Evolutionary conservation across 805 yeast species (phyloP).

Genomic region (Crinitomyces ghanaensis): DNA sequence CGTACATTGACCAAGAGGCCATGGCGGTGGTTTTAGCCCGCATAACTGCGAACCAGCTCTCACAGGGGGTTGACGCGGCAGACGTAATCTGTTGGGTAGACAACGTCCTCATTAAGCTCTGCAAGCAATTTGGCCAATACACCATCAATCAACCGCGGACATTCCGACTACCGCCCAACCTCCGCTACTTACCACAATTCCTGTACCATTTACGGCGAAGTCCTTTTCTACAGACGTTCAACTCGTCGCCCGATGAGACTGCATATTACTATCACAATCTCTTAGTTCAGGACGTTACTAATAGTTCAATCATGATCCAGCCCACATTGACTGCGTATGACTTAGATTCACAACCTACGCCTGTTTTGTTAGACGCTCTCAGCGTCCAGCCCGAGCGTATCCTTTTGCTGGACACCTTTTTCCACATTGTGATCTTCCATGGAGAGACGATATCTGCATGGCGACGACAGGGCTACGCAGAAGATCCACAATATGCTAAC

Average conservation of each 20-base stretch:
- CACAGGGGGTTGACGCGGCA: constrained; percentile 67
- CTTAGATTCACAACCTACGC: constrained; percentile 65
- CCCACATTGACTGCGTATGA: constrained; percentile 81
- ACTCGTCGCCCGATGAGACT: constrained; percentile 94
- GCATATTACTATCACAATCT: constrained; percentile 87
- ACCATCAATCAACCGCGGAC: constrained; percentile 68
- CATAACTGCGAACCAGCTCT: constrained; percentile 65
- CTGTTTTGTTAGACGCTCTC: constrained; percentile 80
- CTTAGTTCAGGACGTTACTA: constrained; percentile 75
- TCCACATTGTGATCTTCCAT: constrained; percentile 84
- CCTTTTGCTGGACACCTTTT: constrained; percentile 78
- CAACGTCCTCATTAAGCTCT: constrained; percentile 66
- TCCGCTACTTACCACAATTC: constrained; percentile 85
- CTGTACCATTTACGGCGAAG: constrained; percentile 87
- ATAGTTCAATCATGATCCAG: constrained; percentile 90
- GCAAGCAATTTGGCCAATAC: constrained; percentile 81
- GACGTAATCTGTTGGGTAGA: constrained; percentile 90
- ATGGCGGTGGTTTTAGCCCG: constrained; percentile 85
- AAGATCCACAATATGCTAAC: constrained; percentile 71
- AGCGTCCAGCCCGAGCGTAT: constrained; percentile 78
- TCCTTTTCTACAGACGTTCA: constrained; percentile 84
- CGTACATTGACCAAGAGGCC: constrained; percentile 89
- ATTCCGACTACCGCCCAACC: constrained; percentile 66
- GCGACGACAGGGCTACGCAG: constrained; percentile 86
- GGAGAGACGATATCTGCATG: constrained; percentile 88